Conservation (phyloP, 805 yeast genomes). For the Sugiyamaella valdiviana region DNA sequence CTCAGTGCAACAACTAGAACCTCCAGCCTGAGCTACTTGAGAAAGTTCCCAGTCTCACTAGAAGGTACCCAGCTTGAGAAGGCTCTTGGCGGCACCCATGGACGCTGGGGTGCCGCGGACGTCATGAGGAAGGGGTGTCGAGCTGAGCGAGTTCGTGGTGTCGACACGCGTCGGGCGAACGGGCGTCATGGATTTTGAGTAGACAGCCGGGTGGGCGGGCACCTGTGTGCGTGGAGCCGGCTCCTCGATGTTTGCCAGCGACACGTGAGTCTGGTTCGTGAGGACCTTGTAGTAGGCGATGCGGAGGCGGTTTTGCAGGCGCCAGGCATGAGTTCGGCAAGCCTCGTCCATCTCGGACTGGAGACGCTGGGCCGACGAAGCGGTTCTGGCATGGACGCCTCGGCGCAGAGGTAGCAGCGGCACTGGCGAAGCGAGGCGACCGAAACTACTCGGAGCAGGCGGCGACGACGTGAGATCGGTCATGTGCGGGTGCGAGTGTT, state of each 20-base stretch:
- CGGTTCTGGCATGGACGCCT: not conserved
- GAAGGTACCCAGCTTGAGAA: conserved; percentile 16
- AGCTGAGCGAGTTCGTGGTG: not conserved
- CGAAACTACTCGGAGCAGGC: conserved; percentile 8
- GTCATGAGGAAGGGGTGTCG: conserved; percentile 1
- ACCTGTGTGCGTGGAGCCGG: not conserved
- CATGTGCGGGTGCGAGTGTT: not conserved
- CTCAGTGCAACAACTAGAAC: too few relatives aligned
- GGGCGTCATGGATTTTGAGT: conserved; percentile 6
- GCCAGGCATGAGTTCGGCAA: conserved; percentile 19
- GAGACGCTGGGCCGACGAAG: conserved; percentile 2
- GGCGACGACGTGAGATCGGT: conserved; percentile 6
- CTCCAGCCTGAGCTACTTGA: not conserved
- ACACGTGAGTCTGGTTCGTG: conserved; percentile 28
- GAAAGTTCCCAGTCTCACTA: conserved; percentile 3
- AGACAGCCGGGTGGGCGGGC: not conserved
- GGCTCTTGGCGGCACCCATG: conserved; percentile 20
- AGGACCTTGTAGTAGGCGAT: conserved; percentile 33
- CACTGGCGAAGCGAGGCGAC: conserved; percentile 15
- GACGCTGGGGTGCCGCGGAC: conserved; percentile 16
- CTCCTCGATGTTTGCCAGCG: conserved; percentile 23
- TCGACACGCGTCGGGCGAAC: conserved; percentile 1
- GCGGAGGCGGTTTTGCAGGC: conserved; percentile 27
- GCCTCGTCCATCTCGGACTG: conserved; percentile 5
- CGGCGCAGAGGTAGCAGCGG: conserved; percentile 13